These are phyloP conservation scores for Pyrus hybrid DNA, from an alignment of 331 rosid species.

Conservation along the genomic window DNA sequence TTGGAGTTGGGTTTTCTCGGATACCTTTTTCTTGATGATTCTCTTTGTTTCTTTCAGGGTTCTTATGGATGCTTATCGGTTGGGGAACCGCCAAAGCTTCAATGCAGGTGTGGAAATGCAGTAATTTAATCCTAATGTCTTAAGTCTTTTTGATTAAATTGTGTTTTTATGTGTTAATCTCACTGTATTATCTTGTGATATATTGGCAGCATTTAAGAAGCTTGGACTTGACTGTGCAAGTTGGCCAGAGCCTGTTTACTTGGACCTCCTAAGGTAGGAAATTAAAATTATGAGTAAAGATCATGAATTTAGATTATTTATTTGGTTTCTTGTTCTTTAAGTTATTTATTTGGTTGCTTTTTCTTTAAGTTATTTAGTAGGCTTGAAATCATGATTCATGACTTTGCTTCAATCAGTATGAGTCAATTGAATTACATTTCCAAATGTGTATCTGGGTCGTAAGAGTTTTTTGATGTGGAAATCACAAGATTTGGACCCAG, in stretches of 20 bases:
- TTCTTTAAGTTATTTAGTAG: neutral
- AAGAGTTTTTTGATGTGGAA: neutral
- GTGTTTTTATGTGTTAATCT: conserved; percentile 1
- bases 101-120: conserved; percentile 51
- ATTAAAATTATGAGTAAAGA: neutral
- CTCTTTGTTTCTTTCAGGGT: conserved; percentile 45
- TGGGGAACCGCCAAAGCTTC: conserved; percentile 70
- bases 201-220: conserved; percentile 62
- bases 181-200: neutral
- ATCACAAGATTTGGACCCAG: neutral
- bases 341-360: neutral
- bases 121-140: neutral
- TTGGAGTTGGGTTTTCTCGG: neutral
- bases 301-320: neutral
- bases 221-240: conserved; percentile 95
- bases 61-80: conserved; percentile 67
- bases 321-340: neutral
- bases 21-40: neutral
- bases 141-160: too few relatives aligned
- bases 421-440: neutral
- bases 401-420: neutral
- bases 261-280: conserved; percentile 69
- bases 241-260: conserved; percentile 78
- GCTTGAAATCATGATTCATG: neutral
- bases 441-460: neutral